phyloP scores from a whole-genome alignment of 2,329 filamentous ascomycete genomes.

The Didymosphaeria variabile region DNA sequence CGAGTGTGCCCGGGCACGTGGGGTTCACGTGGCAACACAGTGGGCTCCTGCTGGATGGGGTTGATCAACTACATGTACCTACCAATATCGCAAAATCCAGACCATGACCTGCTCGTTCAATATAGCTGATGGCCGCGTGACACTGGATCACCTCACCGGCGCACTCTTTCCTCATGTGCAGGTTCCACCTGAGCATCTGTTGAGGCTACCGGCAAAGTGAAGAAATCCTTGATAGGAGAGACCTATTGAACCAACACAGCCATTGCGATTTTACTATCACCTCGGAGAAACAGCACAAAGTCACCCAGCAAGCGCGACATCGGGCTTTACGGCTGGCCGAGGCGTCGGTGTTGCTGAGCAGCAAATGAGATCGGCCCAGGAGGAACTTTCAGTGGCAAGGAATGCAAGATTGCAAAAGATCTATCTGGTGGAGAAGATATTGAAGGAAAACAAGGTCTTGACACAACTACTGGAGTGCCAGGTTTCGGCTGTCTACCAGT shows the following conservation, averaged over 20 bases:
- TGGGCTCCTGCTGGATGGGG: background rate
- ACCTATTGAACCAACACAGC: no score
- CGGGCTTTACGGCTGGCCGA: background rate
- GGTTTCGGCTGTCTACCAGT: no score
- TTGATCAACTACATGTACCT: background rate
- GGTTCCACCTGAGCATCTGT: background rate
- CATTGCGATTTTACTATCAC: no score
- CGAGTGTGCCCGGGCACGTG: background rate
- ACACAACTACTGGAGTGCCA: background rate
- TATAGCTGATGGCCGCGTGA: no score
- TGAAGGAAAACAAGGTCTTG: no score
- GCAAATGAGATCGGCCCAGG: background rate
- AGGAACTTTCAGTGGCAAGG: background rate
- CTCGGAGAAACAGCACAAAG: no score
- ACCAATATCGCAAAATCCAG: no score
- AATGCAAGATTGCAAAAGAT: background rate
- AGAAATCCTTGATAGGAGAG: no score
- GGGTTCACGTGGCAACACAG: constrained; percentile 5
- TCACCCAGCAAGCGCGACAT: no score
- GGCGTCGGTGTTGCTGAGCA: background rate
- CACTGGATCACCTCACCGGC: no score
- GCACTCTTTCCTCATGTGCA: background rate
- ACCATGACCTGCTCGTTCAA: no score
- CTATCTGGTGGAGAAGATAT: background rate
- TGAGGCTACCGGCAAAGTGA: no score